A percentile compares a stretch with the other conserved stretches of the same genome.
Evolutionary conservation across 2,329 filamentous ascomycete species (phyloP).

Genomic region (Aspergillus sp.): DNA sequence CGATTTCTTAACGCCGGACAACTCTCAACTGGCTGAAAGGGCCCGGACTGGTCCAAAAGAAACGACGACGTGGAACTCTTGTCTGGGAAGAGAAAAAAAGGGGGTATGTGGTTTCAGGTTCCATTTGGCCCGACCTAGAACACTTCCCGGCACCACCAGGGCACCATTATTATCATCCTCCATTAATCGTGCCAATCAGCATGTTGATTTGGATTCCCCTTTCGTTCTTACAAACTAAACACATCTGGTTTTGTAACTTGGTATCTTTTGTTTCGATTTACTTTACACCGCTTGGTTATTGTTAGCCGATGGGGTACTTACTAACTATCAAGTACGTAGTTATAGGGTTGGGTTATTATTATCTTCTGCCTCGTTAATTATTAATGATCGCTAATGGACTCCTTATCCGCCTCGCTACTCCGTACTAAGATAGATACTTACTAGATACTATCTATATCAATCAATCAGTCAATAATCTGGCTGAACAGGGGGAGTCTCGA

Average conservation of each 20-base stretch:
- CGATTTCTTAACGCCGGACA: slow-evolving; percentile 3
- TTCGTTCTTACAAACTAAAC: slow-evolving; percentile 1
- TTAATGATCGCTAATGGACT: not conserved
- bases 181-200: not conserved
- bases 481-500: not conserved
- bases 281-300: not conserved
- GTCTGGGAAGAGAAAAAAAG: not conserved
- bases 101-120: slow-evolving; percentile 8
- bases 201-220: not conserved
- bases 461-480: not conserved
- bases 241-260: not conserved
- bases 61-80: not conserved
- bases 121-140: slow-evolving; percentile 4
- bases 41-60: slow-evolving; percentile 1
- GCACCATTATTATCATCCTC: not conserved
- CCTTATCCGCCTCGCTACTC: not conserved
- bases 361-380: not conserved
- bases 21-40: not conserved
- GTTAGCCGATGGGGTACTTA: not conserved
- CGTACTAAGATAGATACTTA: not conserved
- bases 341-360: too few relatives aligned
- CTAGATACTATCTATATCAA: not conserved
- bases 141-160: not conserved
- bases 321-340: too few relatives aligned
- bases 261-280: slow-evolving; percentile 1